phyloP scores from a whole-genome alignment of 208 protist genomes.

The Novymonas esmeraldas region DNA sequence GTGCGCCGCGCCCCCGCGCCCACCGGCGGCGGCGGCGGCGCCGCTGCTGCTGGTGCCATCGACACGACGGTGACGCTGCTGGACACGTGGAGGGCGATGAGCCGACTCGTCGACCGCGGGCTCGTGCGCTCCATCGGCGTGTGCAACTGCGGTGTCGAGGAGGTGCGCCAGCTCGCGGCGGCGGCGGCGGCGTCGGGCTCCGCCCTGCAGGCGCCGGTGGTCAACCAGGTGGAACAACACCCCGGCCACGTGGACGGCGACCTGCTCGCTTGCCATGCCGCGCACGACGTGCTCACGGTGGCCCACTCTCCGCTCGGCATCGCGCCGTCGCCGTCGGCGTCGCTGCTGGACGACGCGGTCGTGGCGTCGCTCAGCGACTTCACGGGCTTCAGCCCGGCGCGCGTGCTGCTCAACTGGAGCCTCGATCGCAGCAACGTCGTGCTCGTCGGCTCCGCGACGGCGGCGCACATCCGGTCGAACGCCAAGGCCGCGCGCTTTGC shows the following conservation, averaged over 20 bases:
- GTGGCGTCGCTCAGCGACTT: constrained; percentile 55
- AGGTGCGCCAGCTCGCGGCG: constrained; percentile 62
- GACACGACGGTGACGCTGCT: constrained; percentile 54
- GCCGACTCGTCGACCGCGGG: constrained; percentile 75
- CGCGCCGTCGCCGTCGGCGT: constrained; percentile 61
- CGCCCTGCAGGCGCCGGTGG: constrained; percentile 55
- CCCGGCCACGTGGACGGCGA: constrained; percentile 61
- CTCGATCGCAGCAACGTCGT: constrained; percentile 84
- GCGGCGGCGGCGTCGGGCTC: constrained; percentile 9
- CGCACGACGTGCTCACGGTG: constrained; percentile 73
- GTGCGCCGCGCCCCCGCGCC: constrained; percentile 62
- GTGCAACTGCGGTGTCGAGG: constrained; percentile 74
- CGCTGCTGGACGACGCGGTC: constrained; percentile 46
- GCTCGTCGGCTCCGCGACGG: constrained; percentile 76
- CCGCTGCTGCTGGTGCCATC: constrained; percentile 43
- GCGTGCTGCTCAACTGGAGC: constrained; percentile 82
- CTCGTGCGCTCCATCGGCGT: constrained; percentile 91
- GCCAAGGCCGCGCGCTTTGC: constrained; percentile 80
- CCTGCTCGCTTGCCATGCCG: constrained; percentile 47
- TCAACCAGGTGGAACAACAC: constrained; percentile 93
- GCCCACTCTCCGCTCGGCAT: constrained; percentile 90
- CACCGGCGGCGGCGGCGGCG: constrained; percentile 56
- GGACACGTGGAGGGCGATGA: constrained; percentile 92
- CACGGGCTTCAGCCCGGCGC: constrained; percentile 67
- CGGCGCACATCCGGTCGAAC: constrained; percentile 82